A percentile compares a stretch with the other conserved stretches of the same genome.
phyloP scores from a whole-genome alignment of 768 basidiomycete genomes.

The Brasilioporus rufonigricans region DNA sequence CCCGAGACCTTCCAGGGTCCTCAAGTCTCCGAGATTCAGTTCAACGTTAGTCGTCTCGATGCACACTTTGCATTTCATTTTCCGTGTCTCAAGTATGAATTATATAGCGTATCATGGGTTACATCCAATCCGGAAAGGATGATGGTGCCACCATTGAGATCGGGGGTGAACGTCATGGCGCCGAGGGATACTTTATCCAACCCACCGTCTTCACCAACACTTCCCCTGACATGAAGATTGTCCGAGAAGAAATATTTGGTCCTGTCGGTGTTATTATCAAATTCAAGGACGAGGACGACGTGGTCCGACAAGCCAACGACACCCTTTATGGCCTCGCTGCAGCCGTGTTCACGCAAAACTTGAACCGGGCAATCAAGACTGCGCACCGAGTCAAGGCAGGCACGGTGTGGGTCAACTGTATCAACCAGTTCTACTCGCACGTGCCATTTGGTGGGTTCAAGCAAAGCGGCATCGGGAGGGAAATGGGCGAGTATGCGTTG shows the following conservation, averaged over 20 bases:
- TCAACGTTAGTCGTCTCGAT: constrained; percentile 46
- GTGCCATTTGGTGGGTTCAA: constrained; percentile 88
- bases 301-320: constrained; percentile 77
- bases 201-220: constrained; percentile 76
- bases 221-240: constrained; percentile 70
- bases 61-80: not conserved
- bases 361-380: constrained; percentile 69
- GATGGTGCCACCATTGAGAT: constrained; percentile 65
- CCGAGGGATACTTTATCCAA: constrained; percentile 65
- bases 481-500: constrained; percentile 75
- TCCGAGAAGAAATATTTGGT: constrained; percentile 75
- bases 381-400: constrained; percentile 80
- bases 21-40: constrained; percentile 74
- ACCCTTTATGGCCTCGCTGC: constrained; percentile 85
- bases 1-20: constrained; percentile 68
- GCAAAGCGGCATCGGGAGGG: constrained; percentile 78
- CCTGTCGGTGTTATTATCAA: constrained; percentile 76
- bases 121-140: constrained; percentile 72
- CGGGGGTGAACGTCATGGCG: constrained; percentile 62
- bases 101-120: constrained; percentile 65
- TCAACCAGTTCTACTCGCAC: constrained; percentile 29
- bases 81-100: not conserved
- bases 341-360: constrained; percentile 79
- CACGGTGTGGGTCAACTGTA: constrained; percentile 62
- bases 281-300: constrained; percentile 69